Conservation (phyloP, 352 stramenopile genomes). For the Plasmopara halstedii region DNA sequence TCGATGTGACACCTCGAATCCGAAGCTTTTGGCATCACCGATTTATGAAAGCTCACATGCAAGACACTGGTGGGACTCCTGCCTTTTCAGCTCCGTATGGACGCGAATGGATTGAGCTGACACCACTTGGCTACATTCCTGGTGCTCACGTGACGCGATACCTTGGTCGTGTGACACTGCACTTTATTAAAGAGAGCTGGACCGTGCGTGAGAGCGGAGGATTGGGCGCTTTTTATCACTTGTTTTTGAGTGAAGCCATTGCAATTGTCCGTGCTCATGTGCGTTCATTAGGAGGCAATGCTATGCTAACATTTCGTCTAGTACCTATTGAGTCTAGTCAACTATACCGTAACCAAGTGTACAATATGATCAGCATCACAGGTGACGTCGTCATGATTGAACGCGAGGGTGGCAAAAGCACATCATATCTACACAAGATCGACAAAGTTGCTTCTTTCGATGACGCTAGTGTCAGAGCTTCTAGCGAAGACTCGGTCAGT, state of each 20-base stretch:
- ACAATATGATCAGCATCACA: conserved; percentile 90
- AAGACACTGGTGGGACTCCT: conserved; percentile 2
- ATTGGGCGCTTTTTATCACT: conserved; percentile 79
- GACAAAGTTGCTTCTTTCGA: conserved; percentile 13
- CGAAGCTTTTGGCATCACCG: conserved; percentile 35
- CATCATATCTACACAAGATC: conserved; percentile 12
- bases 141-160: conserved; percentile 64
- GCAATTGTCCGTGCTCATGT: conserved; percentile 82
- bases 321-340: conserved; percentile 84
- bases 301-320: conserved; percentile 81
- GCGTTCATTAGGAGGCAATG: conserved; percentile 73
- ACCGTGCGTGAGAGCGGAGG: conserved; percentile 82
- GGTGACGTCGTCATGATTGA: conserved; percentile 80
- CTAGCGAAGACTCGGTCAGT: too few relatives aligned
- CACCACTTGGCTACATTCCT: conserved; percentile 71
- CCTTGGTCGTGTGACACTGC: conserved; percentile 77
- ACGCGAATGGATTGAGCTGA: conserved; percentile 81
- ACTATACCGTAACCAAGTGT: conserved; percentile 85
- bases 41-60: conserved; percentile 8
- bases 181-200: conserved; percentile 89
- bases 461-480: too few relatives aligned
- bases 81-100: conserved; percentile 24
- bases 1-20: conserved; percentile 27
- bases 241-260: conserved; percentile 84
- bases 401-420: conserved; percentile 35